Conservation (phyloP, 2,329 filamentous ascomycete species). For the Tolypocladium sp. region DNA sequence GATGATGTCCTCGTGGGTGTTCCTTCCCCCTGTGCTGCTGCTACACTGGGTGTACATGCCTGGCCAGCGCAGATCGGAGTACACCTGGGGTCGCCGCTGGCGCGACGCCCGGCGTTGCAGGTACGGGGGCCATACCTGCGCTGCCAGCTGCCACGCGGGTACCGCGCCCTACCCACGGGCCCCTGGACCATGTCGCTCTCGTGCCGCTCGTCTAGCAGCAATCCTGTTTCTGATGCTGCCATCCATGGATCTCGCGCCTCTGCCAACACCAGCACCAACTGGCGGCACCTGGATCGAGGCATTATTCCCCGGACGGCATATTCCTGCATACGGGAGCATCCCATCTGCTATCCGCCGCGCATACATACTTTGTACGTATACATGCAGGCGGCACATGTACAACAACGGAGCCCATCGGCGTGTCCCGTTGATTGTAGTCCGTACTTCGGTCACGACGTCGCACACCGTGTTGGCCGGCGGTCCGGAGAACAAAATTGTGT, state of each 20-base stretch:
- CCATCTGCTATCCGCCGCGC: neutral
- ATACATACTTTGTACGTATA: too few species aligned
- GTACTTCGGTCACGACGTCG: neutral
- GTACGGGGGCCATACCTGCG: neutral
- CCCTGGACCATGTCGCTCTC: too few species aligned
- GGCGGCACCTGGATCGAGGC: neutral
- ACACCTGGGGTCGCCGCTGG: neutral
- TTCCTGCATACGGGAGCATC: neutral
- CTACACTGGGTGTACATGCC: neutral
- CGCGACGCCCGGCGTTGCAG: neutral
- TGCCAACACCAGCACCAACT: neutral
- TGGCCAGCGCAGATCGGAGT: neutral
- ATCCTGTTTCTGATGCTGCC: neutral
- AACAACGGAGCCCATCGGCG: neutral
- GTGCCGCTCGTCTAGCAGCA: neutral
- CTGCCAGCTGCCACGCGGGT: neutral
- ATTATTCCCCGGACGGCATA: slow-evolving; percentile 1
- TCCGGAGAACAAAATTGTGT: neutral
- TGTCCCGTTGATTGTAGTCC: neutral
- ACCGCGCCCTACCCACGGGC: neutral
- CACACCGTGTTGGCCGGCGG: neutral
- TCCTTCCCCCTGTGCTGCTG: too few species aligned
- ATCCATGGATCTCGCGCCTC: neutral
- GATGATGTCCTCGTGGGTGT: too few species aligned
- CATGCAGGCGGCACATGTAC: neutral